A percentile compares a stretch with the other conserved stretches of the same genome.
Conservation (phyloP, 2,329 filamentous ascomycete species). For the Canariomyces notabilis region DNA sequence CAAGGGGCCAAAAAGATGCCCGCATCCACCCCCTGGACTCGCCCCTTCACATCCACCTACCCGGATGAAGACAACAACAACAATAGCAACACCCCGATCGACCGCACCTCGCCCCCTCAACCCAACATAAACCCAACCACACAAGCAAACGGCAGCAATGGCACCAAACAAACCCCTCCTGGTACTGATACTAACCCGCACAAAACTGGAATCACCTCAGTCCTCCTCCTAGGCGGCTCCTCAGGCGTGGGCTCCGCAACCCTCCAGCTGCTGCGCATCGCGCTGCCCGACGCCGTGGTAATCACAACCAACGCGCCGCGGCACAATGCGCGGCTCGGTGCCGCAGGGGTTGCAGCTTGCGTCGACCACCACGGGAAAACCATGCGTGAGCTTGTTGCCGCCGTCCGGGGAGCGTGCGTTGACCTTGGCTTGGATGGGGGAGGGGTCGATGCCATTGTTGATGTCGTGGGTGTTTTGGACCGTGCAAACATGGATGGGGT, state of each 20-base stretch:
- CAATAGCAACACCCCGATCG: background rate
- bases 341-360: conserved; percentile 19
- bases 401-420: conserved; percentile 18
- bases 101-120: background rate
- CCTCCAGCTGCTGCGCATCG: conserved; percentile 32
- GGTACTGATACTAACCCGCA: background rate
- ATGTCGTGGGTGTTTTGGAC: too few relatives aligned
- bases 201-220: conserved; percentile 16
- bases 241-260: conserved; percentile 30
- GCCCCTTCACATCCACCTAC: background rate
- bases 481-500: background rate
- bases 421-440: too few relatives aligned
- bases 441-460: too few relatives aligned
- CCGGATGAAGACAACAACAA: background rate
- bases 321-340: conserved; percentile 23
- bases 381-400: conserved; percentile 4
- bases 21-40: background rate
- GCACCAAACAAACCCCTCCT: background rate
- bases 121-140: too few relatives aligned
- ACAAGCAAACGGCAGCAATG: background rate
- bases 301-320: conserved; percentile 30
- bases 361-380: conserved; percentile 5
- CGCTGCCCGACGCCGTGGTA: conserved; percentile 27
- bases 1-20: conserved; percentile 1
- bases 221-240: conserved; percentile 33